phyloP scores from a whole-genome alignment of 2,329 filamentous ascomycete genomes.

The Aureobasidium vineae region DNA sequence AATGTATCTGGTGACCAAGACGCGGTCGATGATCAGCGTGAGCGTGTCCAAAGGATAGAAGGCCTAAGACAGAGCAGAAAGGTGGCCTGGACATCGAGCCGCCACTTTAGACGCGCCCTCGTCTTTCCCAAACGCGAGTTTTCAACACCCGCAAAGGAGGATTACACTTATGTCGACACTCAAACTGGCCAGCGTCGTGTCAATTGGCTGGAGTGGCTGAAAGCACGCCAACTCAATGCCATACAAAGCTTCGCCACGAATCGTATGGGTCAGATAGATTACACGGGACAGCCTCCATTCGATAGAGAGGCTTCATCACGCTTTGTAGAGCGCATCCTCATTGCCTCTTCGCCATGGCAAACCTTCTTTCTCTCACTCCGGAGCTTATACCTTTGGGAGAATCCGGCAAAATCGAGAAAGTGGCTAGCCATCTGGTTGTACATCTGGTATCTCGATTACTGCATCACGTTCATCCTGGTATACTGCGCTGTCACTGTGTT shows the following conservation, averaged over 20 bases:
- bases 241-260: conserved; percentile 25
- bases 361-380: conserved; percentile 41
- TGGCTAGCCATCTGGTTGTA: conserved; percentile 41
- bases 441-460: conserved; percentile 42
- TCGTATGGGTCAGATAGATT: conserved; percentile 38
- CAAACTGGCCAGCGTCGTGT: conserved; percentile 36
- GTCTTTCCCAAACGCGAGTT: conserved; percentile 38
- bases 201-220: conserved; percentile 32
- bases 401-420: conserved; percentile 38
- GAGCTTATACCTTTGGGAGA: conserved; percentile 43
- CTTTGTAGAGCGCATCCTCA: conserved; percentile 42
- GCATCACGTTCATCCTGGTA: conserved; percentile 39
- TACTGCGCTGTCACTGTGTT: conserved; percentile 41
- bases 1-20: conserved; percentile 24
- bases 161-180: conserved; percentile 35
- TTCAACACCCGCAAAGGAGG: conserved; percentile 33
- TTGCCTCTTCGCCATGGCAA: conserved; percentile 45
- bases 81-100: conserved; percentile 42
- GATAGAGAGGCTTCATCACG: conserved; percentile 40
- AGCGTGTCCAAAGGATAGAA: conserved; percentile 37
- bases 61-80: conserved; percentile 39
- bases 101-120: conserved; percentile 42
- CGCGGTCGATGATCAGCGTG: conserved; percentile 23
- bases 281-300: conserved; percentile 38
- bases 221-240: conserved; percentile 9